phyloP scores from a whole-genome alignment of 1,139 yeast species.

The Saccharomycopsis phalli region DNA sequence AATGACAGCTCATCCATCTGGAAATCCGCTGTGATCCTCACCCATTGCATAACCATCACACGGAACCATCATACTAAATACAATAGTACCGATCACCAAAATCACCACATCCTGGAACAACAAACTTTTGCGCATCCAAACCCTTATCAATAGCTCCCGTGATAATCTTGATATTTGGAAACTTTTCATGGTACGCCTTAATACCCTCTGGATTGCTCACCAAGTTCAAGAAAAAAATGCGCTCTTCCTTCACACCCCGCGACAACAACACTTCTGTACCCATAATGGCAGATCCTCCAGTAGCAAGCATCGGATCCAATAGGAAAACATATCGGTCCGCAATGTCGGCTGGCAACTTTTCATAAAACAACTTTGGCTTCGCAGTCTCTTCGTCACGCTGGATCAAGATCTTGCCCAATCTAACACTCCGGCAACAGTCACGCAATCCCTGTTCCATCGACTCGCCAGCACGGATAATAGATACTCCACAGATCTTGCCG shows the following conservation, averaged over 20 bases:
- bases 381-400: conserved; percentile 96
- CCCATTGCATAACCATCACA: too few relatives aligned
- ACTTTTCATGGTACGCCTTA: conserved; percentile 61
- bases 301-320: conserved; percentile 95
- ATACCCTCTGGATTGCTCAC: conserved; percentile 95
- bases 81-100: conserved; percentile 97
- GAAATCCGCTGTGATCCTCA: not conserved
- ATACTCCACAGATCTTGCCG: conserved; percentile 95
- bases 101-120: conserved; percentile 94
- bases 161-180: conserved; percentile 78
- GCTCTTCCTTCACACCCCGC: conserved; percentile 79
- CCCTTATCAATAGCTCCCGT: conserved; percentile 90
- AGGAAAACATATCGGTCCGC: conserved; percentile 79
- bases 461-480: conserved; percentile 96
- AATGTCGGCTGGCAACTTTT: conserved; percentile 88
- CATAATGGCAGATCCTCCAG: conserved; percentile 97
- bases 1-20: too few relatives aligned
- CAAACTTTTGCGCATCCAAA: conserved; percentile 74
- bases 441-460: conserved; percentile 97
- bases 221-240: conserved; percentile 81
- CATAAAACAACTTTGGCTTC: conserved; percentile 72
- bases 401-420: conserved; percentile 91
- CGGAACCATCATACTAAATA: too few relatives aligned
- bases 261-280: conserved; percentile 84
- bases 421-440: conserved; percentile 92